Evolutionary conservation across 176 grass and related monocot species (phyloP).

Genomic region (Raddia distichophylla): DNA sequence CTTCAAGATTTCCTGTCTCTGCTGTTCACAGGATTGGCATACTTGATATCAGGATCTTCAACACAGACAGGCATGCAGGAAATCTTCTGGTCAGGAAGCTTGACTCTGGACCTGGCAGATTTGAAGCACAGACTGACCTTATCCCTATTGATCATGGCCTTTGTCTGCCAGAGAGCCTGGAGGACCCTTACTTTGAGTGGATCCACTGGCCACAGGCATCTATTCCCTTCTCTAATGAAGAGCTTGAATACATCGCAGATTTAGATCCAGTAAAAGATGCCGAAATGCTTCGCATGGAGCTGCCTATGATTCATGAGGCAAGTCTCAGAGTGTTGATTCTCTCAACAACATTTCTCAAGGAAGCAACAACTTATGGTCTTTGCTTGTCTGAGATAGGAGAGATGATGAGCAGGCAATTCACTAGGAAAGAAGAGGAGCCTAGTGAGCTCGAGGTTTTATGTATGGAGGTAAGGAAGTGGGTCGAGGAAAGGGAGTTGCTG

Average conservation of each 20-base stretch:
- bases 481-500: slow-evolving; percentile 46
- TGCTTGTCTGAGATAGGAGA: slow-evolving; percentile 68
- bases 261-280: slow-evolving; percentile 59
- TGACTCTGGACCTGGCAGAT: slow-evolving; percentile 37
- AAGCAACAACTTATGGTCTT: slow-evolving; percentile 50
- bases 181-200: slow-evolving; percentile 87
- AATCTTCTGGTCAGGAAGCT: slow-evolving; percentile 70
- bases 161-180: slow-evolving; percentile 60
- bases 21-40: slow-evolving; percentile 69
- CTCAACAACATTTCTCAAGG: slow-evolving; percentile 70
- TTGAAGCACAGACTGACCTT: slow-evolving; percentile 48
- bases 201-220: slow-evolving; percentile 69
- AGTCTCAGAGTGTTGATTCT: slow-evolving; percentile 63
- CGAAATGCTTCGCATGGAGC: slow-evolving; percentile 56
- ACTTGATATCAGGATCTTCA: slow-evolving; percentile 75
- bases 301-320: slow-evolving; percentile 67
- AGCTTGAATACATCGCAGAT: slow-evolving; percentile 64
- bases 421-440: slow-evolving; percentile 59
- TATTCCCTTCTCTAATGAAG: slow-evolving; percentile 71
- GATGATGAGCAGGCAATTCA: slow-evolving; percentile 72
- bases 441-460: slow-evolving; percentile 66
- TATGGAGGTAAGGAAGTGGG: slow-evolving; percentile 53
- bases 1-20: slow-evolving; percentile 64
- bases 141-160: slow-evolving; percentile 79
- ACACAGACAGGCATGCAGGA: slow-evolving; percentile 74